These are phyloP conservation scores for Podila epicladia DNA, from an alignment of 192 early-diverging fungal species.

Conservation along the genomic window DNA sequence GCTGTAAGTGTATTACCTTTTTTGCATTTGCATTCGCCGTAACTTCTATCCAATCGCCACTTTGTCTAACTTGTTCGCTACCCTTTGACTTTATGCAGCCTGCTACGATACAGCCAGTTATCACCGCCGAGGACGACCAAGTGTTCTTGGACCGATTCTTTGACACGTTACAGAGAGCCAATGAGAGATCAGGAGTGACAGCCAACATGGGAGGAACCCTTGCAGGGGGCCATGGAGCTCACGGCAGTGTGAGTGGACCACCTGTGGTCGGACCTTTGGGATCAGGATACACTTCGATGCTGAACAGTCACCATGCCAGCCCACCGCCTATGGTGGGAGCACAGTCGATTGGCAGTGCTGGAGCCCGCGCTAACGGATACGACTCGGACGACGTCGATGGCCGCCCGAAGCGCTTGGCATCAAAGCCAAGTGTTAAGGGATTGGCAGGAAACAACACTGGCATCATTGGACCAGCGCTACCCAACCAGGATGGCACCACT, in stretches of 20 bases:
- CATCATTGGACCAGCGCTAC: conserved; percentile 30
- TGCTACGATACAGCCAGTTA: conserved; percentile 66
- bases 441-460: conserved; percentile 7
- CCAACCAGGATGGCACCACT: background rate
- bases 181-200: conserved; percentile 56
- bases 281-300: conserved; percentile 44
- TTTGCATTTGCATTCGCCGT: background rate
- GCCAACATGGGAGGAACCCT: conserved; percentile 39
- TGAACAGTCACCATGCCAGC: conserved; percentile 47
- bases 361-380: conserved; percentile 14
- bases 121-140: conserved; percentile 89
- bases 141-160: conserved; percentile 84
- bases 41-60: background rate
- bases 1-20: conserved; percentile 27
- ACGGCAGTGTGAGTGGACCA: conserved; percentile 44
- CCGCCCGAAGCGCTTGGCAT: conserved; percentile 18
- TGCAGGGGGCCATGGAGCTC: conserved; percentile 14
- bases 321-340: conserved; percentile 27
- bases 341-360: conserved; percentile 9
- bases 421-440: conserved; percentile 33
- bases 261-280: conserved; percentile 64
- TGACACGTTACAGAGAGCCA: conserved; percentile 71
- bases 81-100: conserved; percentile 52
- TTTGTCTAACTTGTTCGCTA: background rate
- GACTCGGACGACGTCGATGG: conserved; percentile 30